Conservation (phyloP, 192 early-diverging fungal species). For the Phycomyces nitens region DNA sequence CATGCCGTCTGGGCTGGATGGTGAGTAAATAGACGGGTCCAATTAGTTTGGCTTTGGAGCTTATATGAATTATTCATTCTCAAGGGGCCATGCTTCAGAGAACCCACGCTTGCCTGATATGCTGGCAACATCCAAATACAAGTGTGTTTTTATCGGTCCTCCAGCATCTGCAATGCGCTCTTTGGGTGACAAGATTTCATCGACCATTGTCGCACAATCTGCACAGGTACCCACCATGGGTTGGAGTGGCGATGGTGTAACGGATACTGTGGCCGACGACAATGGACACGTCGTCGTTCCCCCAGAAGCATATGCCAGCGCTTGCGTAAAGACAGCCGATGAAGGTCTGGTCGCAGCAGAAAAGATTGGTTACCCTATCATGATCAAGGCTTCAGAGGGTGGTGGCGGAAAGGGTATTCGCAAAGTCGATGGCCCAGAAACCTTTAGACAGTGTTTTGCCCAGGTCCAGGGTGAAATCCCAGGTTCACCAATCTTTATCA, state of each 20-base stretch:
- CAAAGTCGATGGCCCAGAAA: slow-evolving; percentile 72
- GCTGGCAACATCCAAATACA: slow-evolving; percentile 73
- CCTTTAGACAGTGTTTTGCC: slow-evolving; percentile 74
- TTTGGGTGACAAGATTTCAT: slow-evolving; percentile 99
- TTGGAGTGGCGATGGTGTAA: slow-evolving; percentile 91
- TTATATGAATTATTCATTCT: too few relatives aligned
- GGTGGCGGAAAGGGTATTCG: slow-evolving; percentile 99
- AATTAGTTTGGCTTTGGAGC: slow-evolving; percentile 11
- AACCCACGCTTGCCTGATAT: slow-evolving; percentile 94
- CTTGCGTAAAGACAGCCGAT: slow-evolving; percentile 81
- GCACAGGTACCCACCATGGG: slow-evolving; percentile 95
- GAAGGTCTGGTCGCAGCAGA: slow-evolving; percentile 83
- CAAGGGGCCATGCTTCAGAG: slow-evolving; percentile 97
- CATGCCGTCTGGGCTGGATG: slow-evolving; percentile 98
- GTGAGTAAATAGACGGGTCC: slow-evolving; percentile 35
- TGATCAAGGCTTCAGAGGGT: slow-evolving; percentile 99
- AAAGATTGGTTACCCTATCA: slow-evolving; percentile 93
- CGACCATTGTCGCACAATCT: slow-evolving; percentile 97
- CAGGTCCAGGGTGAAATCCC: slow-evolving; percentile 95
- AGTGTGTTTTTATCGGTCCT: slow-evolving; percentile 94
- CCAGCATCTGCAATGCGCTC: slow-evolving; percentile 96
- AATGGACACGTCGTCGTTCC: slow-evolving; percentile 79
- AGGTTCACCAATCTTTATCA: slow-evolving; percentile 97
- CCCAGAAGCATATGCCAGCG: slow-evolving; percentile 72
- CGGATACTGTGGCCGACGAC: slow-evolving; percentile 61